A percentile compares a stretch with the other conserved stretches of the same genome.
Evolutionary conservation across 768 basidiomycete genomes (phyloP).

Genomic region (Xerocomellus dryophilus): DNA sequence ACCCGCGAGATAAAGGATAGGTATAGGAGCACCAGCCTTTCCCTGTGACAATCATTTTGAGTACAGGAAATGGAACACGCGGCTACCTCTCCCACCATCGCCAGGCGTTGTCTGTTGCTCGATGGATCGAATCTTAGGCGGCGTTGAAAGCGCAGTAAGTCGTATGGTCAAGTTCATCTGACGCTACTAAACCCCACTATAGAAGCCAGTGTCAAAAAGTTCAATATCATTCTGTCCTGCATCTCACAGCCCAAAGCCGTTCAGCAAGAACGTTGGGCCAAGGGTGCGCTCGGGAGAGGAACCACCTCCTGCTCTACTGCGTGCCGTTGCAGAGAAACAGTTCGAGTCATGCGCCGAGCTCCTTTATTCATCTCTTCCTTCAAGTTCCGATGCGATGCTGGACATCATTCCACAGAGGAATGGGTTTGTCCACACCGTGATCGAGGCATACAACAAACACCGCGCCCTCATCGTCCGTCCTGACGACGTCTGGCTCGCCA

Average conservation of each 20-base stretch:
- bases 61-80: too few species aligned
- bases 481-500: slow-evolving; percentile 41
- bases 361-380: background rate
- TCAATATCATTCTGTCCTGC: background rate
- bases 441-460: slow-evolving; percentile 28
- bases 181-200: too few species aligned
- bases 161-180: too few species aligned
- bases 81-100: too few species aligned
- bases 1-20: too few species aligned
- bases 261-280: background rate
- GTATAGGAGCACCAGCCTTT: too few species aligned
- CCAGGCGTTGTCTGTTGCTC: too few species aligned
- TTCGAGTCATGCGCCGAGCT: background rate
- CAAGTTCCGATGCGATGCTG: background rate
- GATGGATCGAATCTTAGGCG: too few species aligned
- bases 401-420: slow-evolving; percentile 22
- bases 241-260: background rate
- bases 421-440: slow-evolving; percentile 28
- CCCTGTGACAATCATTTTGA: too few species aligned
- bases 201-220: background rate
- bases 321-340: background rate
- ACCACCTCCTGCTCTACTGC: background rate
- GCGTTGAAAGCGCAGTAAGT: too few species aligned
- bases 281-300: background rate
- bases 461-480: slow-evolving; percentile 39